Base-by-base conservation (phyloP, 2,329 filamentous ascomycete species). In the Penicillium sp. region DNA sequence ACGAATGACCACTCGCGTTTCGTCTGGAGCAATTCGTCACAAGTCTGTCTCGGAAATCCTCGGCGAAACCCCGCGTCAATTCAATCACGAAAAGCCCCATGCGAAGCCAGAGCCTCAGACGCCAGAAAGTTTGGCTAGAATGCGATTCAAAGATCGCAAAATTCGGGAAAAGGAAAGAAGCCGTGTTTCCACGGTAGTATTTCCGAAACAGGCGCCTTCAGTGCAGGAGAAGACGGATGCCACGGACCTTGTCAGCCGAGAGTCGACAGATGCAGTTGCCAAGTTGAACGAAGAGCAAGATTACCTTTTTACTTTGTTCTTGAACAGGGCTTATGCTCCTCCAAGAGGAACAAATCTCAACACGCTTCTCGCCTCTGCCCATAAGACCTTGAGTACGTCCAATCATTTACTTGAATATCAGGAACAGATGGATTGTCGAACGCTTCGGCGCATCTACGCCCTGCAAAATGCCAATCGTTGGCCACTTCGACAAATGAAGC, bases 381-480 rank as follows among this genome's bases (percentile, higher is more conserved):
- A 90, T 62, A 98, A 98, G 66, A 95, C 90, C 0, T 75, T 97
- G 9, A 90, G 86, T 1, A 97, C 91, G 0, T 77, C 84, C 1
- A 90, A 96, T 63, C 84, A 90, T 43, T 84, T 89, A 49, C 80
- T 94, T 1, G 85, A 89, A 38, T 82, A 94, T 36, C 82, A 89
- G 42, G 90, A 97, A 60, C 84, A 86, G 49, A 89, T 95, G 66
- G 88, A 94, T 45, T 93, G 88, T 60, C 85, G 88, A 47, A 87
- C 95, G 28, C 69, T 97, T 4, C 84, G 89, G 47, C 79, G 89
- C 11, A 89, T 98, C 2, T 95, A 96, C 64, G 84, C 91, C 52
- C 75, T 97, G 26, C 93, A 98, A 63, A 89, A 91, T 61, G 83
- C 85, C 29, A 90, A 95, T 58, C 86, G 91, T 61, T 97, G 93